These are phyloP conservation scores for Kurtzmaniella fragi DNA, from an alignment of 805 yeast genomes.

Conservation along the genomic window DNA sequence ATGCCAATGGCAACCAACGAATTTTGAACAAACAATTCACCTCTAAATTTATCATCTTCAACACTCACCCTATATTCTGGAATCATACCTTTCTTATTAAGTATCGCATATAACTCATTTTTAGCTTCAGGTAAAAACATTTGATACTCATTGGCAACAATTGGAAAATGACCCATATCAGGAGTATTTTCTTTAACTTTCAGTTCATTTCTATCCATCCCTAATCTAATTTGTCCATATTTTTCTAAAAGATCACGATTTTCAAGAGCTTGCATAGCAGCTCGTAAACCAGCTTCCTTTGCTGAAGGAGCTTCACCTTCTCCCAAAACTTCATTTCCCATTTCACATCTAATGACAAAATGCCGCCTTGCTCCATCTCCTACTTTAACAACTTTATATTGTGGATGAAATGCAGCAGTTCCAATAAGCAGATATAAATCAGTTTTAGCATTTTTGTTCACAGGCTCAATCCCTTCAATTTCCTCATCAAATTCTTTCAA, in stretches of 20 bases:
- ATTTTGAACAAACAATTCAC: conserved; percentile 26
- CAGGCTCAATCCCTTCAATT: conserved; percentile 27
- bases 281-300: conserved; percentile 76
- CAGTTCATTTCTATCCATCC: conserved; percentile 15
- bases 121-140: conserved; percentile 29
- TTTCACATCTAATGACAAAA: conserved; percentile 59
- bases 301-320: conserved; percentile 63
- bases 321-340: conserved; percentile 65
- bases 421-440: conserved; percentile 78
- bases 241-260: conserved; percentile 59
- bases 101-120: conserved; percentile 34
- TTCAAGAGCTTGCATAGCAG: conserved; percentile 75
- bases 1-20: conserved; percentile 24
- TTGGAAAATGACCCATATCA: conserved; percentile 16
- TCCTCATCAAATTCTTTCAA: conserved; percentile 27
- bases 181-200: conserved; percentile 1
- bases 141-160: conserved; percentile 19
- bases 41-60: conserved; percentile 19
- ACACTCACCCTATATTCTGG: conserved; percentile 30
- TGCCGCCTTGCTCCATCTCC: conserved; percentile 47
- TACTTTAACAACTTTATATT: conserved; percentile 44
- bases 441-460: conserved; percentile 68
- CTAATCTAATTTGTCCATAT: conserved; percentile 49
- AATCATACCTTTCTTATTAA: conserved; percentile 25
- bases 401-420: conserved; percentile 59